Base-by-base conservation (phyloP, 495 filamentous ascomycete species). In the Staphylotrichum longicolle region DNA sequence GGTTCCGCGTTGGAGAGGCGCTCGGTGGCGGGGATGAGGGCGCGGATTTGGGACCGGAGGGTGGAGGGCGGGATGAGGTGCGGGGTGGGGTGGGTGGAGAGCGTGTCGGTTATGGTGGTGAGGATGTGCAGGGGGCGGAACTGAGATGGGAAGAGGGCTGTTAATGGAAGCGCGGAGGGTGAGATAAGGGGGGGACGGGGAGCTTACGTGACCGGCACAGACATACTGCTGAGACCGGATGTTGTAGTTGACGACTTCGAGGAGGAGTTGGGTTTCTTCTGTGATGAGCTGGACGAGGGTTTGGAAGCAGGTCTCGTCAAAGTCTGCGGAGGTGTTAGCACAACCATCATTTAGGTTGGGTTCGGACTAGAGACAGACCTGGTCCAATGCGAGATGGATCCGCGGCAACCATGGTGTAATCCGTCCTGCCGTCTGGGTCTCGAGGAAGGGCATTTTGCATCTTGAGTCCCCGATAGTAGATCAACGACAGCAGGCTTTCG, bases 221-320 rank as follows among this genome's bases (percentile, higher is more conserved):
- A 97, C 92, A 70, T 97, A 97, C 72, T 97, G 92, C 87, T 88
- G 86, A 76, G 95, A 94, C 64, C 90, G 86, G 66, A 97, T 88
- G 75, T 97, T 97, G 79, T 91, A 91, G 75, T 97, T 97, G 81
- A 97, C 92, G 72, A 97, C 93, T 74, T 97, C 92, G 61, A 97
- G 74, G 6, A 97, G 80, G 91, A 91, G 93, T 57, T 84, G 85
- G 9, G 91, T 96, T 71, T 88, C 85, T 66, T 92, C 88, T 4
- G 89, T 78, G 57, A 97, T 91, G 74, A 89, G 91, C 73, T 89
- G 88, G 44, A 95, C 90, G 30, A 96, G 87, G 65, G 90, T 93
- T 68, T 93, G 90, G 56, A 96, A 78, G 20, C 91, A 90, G 69
- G 89, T 84, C 75, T 96, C 91, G 71, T 90, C 92, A 82, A 96